These are phyloP conservation scores for Cutaneotrichosporon dermatis DNA, from an alignment of 1,284 basidiomycete genomes.

Conservation along the genomic window DNA sequence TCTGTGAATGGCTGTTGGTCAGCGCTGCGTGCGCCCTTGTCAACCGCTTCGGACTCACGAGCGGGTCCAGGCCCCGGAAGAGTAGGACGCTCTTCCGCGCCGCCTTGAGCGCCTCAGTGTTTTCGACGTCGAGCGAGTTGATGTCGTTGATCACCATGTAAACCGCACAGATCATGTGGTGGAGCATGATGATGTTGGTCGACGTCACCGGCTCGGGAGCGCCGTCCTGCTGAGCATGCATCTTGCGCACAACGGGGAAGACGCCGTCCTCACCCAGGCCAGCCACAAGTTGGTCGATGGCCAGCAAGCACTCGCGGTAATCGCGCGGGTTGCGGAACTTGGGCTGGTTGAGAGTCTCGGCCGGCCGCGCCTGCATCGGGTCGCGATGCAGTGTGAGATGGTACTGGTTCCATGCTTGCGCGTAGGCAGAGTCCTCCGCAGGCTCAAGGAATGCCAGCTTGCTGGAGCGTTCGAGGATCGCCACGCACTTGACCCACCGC, in stretches of 20 bases:
- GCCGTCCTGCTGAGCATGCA: conserved; percentile 33
- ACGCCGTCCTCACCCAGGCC: conserved; percentile 38
- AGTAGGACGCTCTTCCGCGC: conserved; percentile 33
- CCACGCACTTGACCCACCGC: conserved; percentile 34
- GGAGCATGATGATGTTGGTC: conserved; percentile 32
- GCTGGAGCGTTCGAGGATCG: conserved; percentile 38
- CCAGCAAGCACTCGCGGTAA: conserved; percentile 32
- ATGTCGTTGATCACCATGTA: conserved; percentile 42
- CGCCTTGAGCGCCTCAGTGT: conserved; percentile 33
- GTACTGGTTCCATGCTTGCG: conserved; percentile 31
- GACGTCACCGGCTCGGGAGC: conserved; percentile 24
- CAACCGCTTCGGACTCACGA: conserved; percentile 22
- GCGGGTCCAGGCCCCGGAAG: conserved; percentile 28
- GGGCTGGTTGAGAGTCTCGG: conserved; percentile 37
- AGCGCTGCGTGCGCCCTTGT: not conserved
- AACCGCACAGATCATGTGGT: conserved; percentile 36
- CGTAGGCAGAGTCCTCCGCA: conserved; percentile 34
- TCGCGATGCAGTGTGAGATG: conserved; percentile 15
- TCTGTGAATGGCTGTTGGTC: conserved; percentile 31
- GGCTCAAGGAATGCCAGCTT: conserved; percentile 40
- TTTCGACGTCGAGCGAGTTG: conserved; percentile 38
- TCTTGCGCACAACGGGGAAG: conserved; percentile 30
- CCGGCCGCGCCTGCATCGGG: conserved; percentile 22
- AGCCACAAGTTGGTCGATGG: conserved; percentile 26
- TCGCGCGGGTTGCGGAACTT: conserved; percentile 36